phyloP scores from a whole-genome alignment of 768 basidiomycete species.

The Fomitopsis pulvina region DNA sequence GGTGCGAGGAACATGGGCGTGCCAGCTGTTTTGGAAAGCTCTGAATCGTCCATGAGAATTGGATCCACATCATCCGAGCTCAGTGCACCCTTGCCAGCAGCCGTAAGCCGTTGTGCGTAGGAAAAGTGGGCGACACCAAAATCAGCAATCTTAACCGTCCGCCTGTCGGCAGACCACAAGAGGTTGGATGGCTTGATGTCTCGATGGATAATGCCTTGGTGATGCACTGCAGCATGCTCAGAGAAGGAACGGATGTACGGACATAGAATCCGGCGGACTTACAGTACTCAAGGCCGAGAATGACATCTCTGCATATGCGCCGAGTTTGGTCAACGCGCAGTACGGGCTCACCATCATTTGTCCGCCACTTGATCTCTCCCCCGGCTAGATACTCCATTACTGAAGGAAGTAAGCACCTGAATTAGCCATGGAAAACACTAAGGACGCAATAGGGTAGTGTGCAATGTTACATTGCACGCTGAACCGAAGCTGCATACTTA shows the following conservation, averaged over 20 bases:
- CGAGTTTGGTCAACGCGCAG: slow-evolving; percentile 78
- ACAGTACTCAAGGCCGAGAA: slow-evolving; percentile 95
- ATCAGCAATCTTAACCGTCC: slow-evolving; percentile 93
- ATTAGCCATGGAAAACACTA: neutral
- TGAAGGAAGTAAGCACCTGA: slow-evolving; percentile 22
- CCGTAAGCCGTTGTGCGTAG: slow-evolving; percentile 74
- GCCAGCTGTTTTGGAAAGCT: slow-evolving; percentile 86
- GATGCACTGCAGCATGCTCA: slow-evolving; percentile 61
- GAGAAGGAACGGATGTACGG: neutral
- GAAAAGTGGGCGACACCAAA: slow-evolving; percentile 98
- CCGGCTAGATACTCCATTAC: slow-evolving; percentile 97
- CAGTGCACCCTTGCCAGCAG: slow-evolving; percentile 41
- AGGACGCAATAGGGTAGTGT: neutral
- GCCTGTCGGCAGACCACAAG: slow-evolving; percentile 80
- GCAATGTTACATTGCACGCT: neutral
- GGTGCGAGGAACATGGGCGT: slow-evolving; percentile 96
- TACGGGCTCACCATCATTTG: slow-evolving; percentile 57
- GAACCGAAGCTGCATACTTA: neutral
- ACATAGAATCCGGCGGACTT: slow-evolving; percentile 27
- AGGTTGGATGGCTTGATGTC: slow-evolving; percentile 99
- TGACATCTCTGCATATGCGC: slow-evolving; percentile 86
- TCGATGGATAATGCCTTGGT: slow-evolving; percentile 97
- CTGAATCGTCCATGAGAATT: slow-evolving; percentile 75
- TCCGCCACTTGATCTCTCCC: slow-evolving; percentile 91
- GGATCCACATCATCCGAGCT: slow-evolving; percentile 37